phyloP scores from a whole-genome alignment of 2,329 filamentous ascomycete genomes.

The Cladophialophora psammophila region DNA sequence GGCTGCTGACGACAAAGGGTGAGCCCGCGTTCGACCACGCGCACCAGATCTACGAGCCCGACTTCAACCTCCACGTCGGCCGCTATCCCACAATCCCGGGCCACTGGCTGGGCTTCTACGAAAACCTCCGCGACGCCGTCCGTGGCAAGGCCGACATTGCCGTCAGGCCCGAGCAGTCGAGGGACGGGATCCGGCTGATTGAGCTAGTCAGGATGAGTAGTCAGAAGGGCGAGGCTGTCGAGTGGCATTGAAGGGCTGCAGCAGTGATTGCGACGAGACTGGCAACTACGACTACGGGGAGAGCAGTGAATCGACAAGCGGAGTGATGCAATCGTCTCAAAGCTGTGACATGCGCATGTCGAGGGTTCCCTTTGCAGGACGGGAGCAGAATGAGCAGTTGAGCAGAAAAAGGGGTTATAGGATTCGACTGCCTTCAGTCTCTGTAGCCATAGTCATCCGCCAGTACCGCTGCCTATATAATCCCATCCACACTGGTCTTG shows the following conservation, averaged over 20 bases:
- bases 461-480: constrained; percentile 4
- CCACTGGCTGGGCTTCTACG: constrained; percentile 35
- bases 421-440: constrained; percentile 7
- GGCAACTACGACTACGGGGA: not conserved
- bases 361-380: not conserved
- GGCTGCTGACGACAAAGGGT: constrained; percentile 56
- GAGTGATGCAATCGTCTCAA: not conserved
- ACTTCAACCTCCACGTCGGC: constrained; percentile 20
- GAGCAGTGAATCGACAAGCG: not conserved
- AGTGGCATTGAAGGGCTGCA: constrained; percentile 18
- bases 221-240: constrained; percentile 14
- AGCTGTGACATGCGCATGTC: not conserved
- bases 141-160: constrained; percentile 18
- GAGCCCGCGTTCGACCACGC: constrained; percentile 15
- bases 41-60: constrained; percentile 20
- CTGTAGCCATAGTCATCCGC: constrained; percentile 8
- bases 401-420: constrained; percentile 3
- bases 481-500: constrained; percentile 10
- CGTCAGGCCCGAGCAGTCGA: constrained; percentile 29
- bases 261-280: not conserved
- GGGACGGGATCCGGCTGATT: constrained; percentile 35
- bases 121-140: constrained; percentile 30
- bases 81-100: constrained; percentile 32
- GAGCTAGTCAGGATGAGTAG: constrained; percentile 32
- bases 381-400: not conserved